phyloP scores from a whole-genome alignment of 2,329 filamentous ascomycete genomes.

The Aureobasidium sp. region DNA sequence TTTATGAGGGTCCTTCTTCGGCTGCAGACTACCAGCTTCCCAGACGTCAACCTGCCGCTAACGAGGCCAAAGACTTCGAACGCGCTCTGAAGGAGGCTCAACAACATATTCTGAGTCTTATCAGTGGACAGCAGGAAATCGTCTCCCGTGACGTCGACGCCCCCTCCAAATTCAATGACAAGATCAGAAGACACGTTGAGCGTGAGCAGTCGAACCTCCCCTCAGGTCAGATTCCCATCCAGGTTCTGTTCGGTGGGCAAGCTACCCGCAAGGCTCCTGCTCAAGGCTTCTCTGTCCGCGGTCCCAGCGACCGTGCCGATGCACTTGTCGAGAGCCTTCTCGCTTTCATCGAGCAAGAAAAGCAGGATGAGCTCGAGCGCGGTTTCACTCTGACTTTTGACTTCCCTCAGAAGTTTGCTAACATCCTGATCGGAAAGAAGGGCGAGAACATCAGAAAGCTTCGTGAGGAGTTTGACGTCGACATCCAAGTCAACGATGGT shows the following conservation, averaged over 20 bases:
- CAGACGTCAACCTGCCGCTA: slow-evolving; percentile 47
- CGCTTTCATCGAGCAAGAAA: slow-evolving; percentile 78
- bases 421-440: slow-evolving; percentile 65
- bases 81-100: slow-evolving; percentile 53
- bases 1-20: slow-evolving; percentile 62
- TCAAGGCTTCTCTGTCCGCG: slow-evolving; percentile 58
- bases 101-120: slow-evolving; percentile 46
- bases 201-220: slow-evolving; percentile 47
- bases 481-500: slow-evolving; percentile 86
- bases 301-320: slow-evolving; percentile 66
- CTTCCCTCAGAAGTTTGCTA: slow-evolving; percentile 91
- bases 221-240: slow-evolving; percentile 49
- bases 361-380: slow-evolving; percentile 88
- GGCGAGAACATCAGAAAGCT: slow-evolving; percentile 64
- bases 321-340: slow-evolving; percentile 65
- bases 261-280: slow-evolving; percentile 49
- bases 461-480: slow-evolving; percentile 63
- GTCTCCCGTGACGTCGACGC: slow-evolving; percentile 48
- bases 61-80: slow-evolving; percentile 51
- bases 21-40: slow-evolving; percentile 48
- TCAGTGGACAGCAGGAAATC: slow-evolving; percentile 50
- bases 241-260: slow-evolving; percentile 44
- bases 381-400: slow-evolving; percentile 81
- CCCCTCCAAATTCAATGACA: slow-evolving; percentile 56
- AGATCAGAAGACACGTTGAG: slow-evolving; percentile 53